Base-by-base conservation (phyloP, 2,329 filamentous ascomycete genomes). In the Davidsoniella australis region DNA sequence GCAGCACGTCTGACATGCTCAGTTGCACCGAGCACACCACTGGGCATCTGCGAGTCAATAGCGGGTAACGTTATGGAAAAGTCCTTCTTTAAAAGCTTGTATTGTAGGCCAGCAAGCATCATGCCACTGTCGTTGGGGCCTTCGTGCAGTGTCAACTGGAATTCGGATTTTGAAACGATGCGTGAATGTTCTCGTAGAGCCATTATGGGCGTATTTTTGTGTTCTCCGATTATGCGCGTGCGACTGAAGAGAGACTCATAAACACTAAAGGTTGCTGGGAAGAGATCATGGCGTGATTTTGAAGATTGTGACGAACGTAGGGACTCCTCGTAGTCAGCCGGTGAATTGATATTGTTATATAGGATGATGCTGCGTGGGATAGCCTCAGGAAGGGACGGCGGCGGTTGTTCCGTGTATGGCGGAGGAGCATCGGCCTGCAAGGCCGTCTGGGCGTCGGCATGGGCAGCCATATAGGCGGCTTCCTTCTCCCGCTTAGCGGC, bases 11-110 rank as follows among this genome's bases (percentile, higher is more conserved):
- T 42, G 6, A 57, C 36, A 37, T 55, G 44, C 41, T 56, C 53
- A 3, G 36, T 36, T 2, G 48, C 49, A 20, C 41, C 39, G 4
- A 41, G 38, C 29, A 43, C 24, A 10, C 54, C 55, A 2, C 16
- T 18, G 41, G 50, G 42, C 1, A 54, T 36, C 4, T 50, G 45
- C 26, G 17, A n/a, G 24, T 29, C 20, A 4, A 39, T 12, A 4
- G 38, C 9, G 12, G 56, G 53, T 14, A 58, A 43, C 10, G 44
- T 50, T 43, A 58, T 43, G 36, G 33, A 36, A 17, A 51, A 48
- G 33, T 26, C 41, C 14, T 18, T 20, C 38, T 41, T 41, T 17
- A 51, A 23, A 3, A 20, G 4, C 24, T 40, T 39, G 26, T 36
- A n/a, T 5, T 48, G 43, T 10, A 51, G 10, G 29, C 49, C 52